These are phyloP conservation scores for Amaranthus palmeri DNA, from an alignment of 148 eudicot species.

Conservation along the genomic window DNA sequence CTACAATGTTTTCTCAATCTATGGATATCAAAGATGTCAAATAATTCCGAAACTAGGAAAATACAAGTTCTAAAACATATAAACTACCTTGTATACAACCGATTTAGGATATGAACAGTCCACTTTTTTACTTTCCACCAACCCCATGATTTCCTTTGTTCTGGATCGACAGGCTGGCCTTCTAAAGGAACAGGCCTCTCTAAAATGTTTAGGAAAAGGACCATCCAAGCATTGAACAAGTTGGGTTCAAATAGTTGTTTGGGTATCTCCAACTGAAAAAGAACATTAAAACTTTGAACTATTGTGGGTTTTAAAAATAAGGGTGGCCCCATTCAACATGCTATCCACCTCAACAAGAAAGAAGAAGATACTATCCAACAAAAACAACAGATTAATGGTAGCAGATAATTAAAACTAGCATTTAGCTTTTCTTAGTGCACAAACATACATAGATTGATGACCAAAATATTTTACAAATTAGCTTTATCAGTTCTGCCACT, in stretches of 20 bases:
- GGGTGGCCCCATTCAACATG: neutral
- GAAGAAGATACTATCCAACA: neutral
- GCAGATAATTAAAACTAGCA: neutral
- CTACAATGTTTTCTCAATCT: neutral
- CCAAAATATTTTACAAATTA: slow-evolving; percentile 97
- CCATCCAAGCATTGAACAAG: slow-evolving; percentile 96
- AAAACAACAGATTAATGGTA: neutral
- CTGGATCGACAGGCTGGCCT: slow-evolving; percentile 91
- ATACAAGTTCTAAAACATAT: neutral
- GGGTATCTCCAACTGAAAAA: slow-evolving; percentile 87
- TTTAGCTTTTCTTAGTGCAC: neutral
- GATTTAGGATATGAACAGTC: slow-evolving; percentile 96
- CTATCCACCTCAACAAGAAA: neutral
- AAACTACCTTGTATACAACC: slow-evolving; percentile 81
- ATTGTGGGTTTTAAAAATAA: neutral
- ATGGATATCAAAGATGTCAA: neutral
- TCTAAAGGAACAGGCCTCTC: slow-evolving; percentile 97
- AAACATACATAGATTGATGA: slow-evolving; percentile 90
- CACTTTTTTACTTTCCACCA: slow-evolving; percentile 99
- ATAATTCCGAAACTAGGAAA: neutral
- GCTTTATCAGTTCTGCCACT: slow-evolving; percentile 91
- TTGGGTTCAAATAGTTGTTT: slow-evolving; percentile 82
- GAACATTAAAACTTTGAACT: neutral
- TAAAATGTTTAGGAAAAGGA: slow-evolving; percentile 72
- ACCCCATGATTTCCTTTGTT: slow-evolving; percentile 92